Conservation (phyloP, 805 yeast genomes). For the Pichia phayaonensis region DNA sequence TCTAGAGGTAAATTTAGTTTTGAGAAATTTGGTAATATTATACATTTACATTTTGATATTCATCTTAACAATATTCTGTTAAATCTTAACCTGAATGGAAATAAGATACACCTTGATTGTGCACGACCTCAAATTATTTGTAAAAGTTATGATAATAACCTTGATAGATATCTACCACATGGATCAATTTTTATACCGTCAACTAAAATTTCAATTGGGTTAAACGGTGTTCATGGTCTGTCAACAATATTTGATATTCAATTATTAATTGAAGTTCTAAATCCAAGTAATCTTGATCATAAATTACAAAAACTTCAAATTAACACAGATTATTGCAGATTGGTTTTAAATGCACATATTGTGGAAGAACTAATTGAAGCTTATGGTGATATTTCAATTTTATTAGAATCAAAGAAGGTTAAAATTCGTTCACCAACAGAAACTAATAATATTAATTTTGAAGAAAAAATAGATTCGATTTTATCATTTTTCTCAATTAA, state of each 20-base stretch:
- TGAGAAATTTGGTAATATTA: background rate
- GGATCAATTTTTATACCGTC: conserved; percentile 39
- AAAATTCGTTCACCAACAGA: background rate
- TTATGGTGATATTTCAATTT: conserved; percentile 8
- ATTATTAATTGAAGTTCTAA: conserved; percentile 35
- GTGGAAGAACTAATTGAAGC: conserved; percentile 19
- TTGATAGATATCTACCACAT: conserved; percentile 19
- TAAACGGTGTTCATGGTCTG: conserved; percentile 31
- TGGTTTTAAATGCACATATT: conserved; percentile 47
- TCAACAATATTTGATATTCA: conserved; percentile 40
- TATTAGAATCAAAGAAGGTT: background rate
- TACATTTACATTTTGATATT: conserved; percentile 5
- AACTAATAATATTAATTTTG: conserved; percentile 1
- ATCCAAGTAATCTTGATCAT: conserved; percentile 26
- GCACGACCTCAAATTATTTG: conserved; percentile 5
- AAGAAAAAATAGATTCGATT: conserved; percentile 15
- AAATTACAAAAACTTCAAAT: conserved; percentile 43
- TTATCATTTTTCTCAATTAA: conserved; percentile 44
- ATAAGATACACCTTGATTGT: conserved; percentile 15
- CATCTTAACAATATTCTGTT: conserved; percentile 5
- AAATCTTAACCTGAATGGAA: conserved; percentile 4
- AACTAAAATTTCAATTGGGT: conserved; percentile 28
- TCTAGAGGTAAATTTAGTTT: background rate
- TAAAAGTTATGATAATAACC: conserved; percentile 13
- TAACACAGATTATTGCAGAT: conserved; percentile 50